A percentile compares a stretch with the other conserved stretches of the same genome.
These are phyloP conservation scores for Strigomonas culicis DNA, from an alignment of 208 protist species.

Conservation along the genomic window DNA sequence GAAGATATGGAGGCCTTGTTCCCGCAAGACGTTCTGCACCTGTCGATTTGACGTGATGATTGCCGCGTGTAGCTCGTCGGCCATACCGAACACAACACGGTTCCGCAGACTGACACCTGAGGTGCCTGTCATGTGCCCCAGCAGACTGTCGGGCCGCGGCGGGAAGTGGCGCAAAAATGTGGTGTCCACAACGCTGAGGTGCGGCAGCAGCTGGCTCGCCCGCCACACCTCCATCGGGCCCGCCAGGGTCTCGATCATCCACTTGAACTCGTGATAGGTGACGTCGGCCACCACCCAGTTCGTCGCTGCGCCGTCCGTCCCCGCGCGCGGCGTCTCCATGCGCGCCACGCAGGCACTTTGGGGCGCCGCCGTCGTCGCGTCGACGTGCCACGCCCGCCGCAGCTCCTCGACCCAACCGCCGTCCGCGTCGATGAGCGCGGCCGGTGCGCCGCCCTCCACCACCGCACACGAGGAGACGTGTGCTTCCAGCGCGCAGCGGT, in stretches of 20 bases:
- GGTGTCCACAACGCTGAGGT: slow-evolving; percentile 39
- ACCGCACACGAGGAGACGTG: background rate
- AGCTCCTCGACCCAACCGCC: slow-evolving; percentile 16
- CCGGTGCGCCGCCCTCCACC: background rate
- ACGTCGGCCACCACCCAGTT: slow-evolving; percentile 76
- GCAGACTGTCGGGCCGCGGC: background rate
- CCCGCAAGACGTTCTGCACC: slow-evolving; percentile 34
- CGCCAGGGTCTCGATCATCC: slow-evolving; percentile 76
- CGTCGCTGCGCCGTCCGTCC: background rate
- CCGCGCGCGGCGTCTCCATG: background rate
- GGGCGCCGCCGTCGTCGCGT: background rate
- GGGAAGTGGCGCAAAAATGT: slow-evolving; percentile 8
- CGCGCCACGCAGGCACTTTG: background rate
- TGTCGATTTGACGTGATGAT: slow-evolving; percentile 59
- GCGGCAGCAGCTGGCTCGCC: slow-evolving; percentile 36
- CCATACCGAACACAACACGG: slow-evolving; percentile 56
- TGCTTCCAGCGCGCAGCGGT: slow-evolving; percentile 7
- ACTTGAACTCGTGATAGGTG: slow-evolving; percentile 63
- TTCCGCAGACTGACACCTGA: slow-evolving; percentile 48
- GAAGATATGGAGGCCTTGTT: slow-evolving; percentile 37
- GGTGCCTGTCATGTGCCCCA: slow-evolving; percentile 6
- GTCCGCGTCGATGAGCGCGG: slow-evolving; percentile 3
- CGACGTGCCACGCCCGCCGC: background rate
- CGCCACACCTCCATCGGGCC: slow-evolving; percentile 55
- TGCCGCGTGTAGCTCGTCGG: slow-evolving; percentile 42